Percentiles rank a stretch among this genome's conserved stretches.
Conservation (phyloP, 805 yeast genomes). For the Saccharomyces jurei region DNA sequence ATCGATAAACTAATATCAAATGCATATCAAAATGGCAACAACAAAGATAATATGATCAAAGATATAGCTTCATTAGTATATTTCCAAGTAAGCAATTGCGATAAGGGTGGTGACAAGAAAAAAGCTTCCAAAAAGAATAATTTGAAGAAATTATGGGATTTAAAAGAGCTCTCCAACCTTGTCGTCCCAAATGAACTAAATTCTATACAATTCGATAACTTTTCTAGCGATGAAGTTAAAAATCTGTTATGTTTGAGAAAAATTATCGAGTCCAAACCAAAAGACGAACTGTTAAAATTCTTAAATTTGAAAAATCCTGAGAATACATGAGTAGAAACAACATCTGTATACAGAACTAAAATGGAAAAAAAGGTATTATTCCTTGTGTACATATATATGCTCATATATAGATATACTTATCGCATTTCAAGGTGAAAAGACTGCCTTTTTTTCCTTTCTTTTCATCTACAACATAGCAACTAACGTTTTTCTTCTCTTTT, state of each 20-base stretch:
- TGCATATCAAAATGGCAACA: conserved; percentile 3
- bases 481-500: conserved; percentile 12
- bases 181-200: conserved; percentile 18
- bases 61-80: conserved; percentile 28
- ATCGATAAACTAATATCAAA: conserved; percentile 24
- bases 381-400: not conserved
- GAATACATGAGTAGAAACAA: not conserved
- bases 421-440: not conserved
- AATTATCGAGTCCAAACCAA: conserved; percentile 62
- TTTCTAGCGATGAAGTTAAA: conserved; percentile 34
- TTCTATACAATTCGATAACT: not conserved
- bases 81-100: conserved; percentile 30
- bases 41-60: conserved; percentile 18
- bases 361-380: not conserved
- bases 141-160: conserved; percentile 33
- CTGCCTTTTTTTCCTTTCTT: not conserved
- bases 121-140: not conserved
- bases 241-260: conserved; percentile 50
- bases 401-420: not conserved
- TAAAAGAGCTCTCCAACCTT: conserved; percentile 40
- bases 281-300: conserved; percentile 53
- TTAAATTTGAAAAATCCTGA: conserved; percentile 30
- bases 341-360: not conserved
- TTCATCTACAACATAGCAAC: conserved; percentile 1
- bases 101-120: conserved; percentile 15